Conservation (phyloP, 371 early-diverging fungal species). For the Smittium culicis region DNA sequence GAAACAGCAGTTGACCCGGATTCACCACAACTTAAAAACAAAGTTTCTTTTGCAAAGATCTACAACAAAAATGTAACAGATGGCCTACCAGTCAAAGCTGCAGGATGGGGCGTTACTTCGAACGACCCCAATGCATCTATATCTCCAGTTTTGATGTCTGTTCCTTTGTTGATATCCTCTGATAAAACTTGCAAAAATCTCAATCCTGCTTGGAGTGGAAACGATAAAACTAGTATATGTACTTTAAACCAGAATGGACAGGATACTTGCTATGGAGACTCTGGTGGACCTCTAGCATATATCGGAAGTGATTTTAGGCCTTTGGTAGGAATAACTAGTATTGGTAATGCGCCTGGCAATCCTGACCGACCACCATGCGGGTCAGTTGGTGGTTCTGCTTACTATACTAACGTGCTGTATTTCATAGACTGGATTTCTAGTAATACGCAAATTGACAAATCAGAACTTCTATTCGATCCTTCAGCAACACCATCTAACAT, state of each 20-base stretch:
- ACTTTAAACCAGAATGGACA: conserved; percentile 17
- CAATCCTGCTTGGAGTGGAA: conserved; percentile 5
- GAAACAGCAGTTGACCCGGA: conserved; percentile 9
- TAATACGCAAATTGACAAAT: not conserved
- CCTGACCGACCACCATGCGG: conserved; percentile 2
- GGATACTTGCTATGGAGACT: conserved; percentile 30
- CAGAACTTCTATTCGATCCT: not conserved
- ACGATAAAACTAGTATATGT: conserved; percentile 16
- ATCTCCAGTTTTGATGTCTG: conserved; percentile 18
- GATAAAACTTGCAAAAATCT: conserved; percentile 11
- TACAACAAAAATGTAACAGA: conserved; percentile 14
- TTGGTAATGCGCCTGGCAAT: conserved; percentile 5
- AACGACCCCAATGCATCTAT: conserved; percentile 6
- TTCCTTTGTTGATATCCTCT: conserved; percentile 16
- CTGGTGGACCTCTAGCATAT: conserved; percentile 18
- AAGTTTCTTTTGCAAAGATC: conserved; percentile 14
- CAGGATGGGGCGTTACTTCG: conserved; percentile 24
- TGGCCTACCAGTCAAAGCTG: conserved; percentile 18
- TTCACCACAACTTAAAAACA: conserved; percentile 11
- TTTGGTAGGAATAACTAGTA: conserved; percentile 2
- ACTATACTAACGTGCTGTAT: not conserved
- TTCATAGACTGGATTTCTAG: conserved; percentile 6
- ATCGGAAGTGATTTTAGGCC: not conserved
- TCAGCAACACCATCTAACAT: too few species aligned
- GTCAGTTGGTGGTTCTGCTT: not conserved